Base-by-base conservation (phyloP, 495 filamentous ascomycete genomes). In the Parathielavia appendiculata region DNA sequence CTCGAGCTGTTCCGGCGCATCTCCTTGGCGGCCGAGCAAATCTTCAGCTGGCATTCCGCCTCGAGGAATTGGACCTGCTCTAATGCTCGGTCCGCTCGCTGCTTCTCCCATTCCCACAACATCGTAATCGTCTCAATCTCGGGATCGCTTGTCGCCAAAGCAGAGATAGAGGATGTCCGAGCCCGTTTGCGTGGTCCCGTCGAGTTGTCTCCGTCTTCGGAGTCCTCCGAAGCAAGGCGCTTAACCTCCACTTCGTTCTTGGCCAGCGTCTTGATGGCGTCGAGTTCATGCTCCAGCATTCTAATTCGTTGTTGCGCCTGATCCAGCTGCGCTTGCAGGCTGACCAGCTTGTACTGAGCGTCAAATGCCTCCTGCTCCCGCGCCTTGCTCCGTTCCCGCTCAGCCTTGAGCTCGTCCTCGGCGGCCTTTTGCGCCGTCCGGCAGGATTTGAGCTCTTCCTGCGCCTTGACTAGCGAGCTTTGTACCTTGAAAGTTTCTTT, bases 401-500 rank as follows among this genome's bases (percentile, higher is more conserved):
- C 76, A 30, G 69, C 66, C 20, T 74, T 73, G 2, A 82, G 67
- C 62, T 92, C 90, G 13, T 76, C 75, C 51, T 78, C 74, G 4
- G 62, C 51, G 1, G 70, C 44, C 51, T 73, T 76, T 39, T 66
- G 69, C 12, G 73, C 78, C 17, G 78, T 77, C 57, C 86, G 83
- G 3, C 79, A 72, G 5, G 86, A 71, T 64, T 92, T 92, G 55
- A 92, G 72, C 64, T 96, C 90, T 60, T 95, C 89, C 66, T 95
- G 90, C 13, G 85, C 63, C 64, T 95, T 90, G 20, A 93, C 86
- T 14, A 89, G 66, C 3, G 76, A 73, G 14, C 89, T 91, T 13
- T 89, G 89, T 5, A 86, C 82, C 50, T 90, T 92, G 75, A 90
- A 95, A 0, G 86, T 85, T 63, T 93, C 90, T 70, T 92, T 95